Evolutionary conservation across 2,329 filamentous ascomycete genomes (phyloP), one percentile per base, ranked within the genome.

Genomic region (Fusarium torulosum): DNA sequence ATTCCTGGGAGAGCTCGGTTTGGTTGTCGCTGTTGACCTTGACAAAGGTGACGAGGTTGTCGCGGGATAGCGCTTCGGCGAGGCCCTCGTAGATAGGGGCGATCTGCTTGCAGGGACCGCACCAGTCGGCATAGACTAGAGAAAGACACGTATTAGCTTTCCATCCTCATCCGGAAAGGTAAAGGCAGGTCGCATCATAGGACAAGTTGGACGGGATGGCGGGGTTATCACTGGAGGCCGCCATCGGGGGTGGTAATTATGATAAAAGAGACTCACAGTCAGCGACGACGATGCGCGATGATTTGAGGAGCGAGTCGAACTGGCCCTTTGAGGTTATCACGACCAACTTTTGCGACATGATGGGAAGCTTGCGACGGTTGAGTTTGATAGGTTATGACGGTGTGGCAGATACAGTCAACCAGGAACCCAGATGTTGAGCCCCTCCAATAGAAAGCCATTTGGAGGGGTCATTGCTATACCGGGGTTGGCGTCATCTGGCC

Each of bases 61-160:
- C 86, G 51, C 89, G 86, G 19, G 92, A 91, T 44, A 97, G 85
- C 64, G 89, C 85, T 43, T 80, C 77, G 31, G 94, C 89, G 47
- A 97, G 86, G 76, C 90, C 83, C 74, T 96, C 92, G 82, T 93
- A 97, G 66, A 94, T 79, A 19, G 94, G 93, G 7, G 91, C 91
- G 70, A 98, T 94, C 68, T 88, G 85, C 73, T 93, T 91, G 86
- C 94, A 97, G 75, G 93, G 91, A 33, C 83, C 90, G 76, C 92
- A 97, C 90, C 91, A 96, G 75, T 93, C 90, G 74, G 94, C 93
- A 75, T 92, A 95, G 84, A 97, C 93, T 97, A 71, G 43, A 62
- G 23, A 46, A 43, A 59, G 52, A 33, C 41, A 51, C 25, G 23
- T 19, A 63, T 74, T 43, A 75, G 70, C 52, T 21, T 51, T 17